Base-by-base conservation (phyloP, 495 filamentous ascomycete genomes). In the Acidomyces sp. region DNA sequence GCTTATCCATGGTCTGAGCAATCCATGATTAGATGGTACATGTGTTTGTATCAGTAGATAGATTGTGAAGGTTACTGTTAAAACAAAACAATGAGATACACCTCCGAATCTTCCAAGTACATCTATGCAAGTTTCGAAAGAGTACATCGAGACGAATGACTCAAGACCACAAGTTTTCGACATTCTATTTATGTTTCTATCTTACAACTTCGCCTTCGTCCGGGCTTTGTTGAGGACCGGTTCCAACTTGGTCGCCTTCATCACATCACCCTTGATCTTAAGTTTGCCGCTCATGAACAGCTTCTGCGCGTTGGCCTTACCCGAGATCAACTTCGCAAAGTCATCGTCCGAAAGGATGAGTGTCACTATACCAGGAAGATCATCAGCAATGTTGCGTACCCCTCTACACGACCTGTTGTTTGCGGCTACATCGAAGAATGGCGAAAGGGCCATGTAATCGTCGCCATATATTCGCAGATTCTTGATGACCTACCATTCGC, bases 161-260 rank as follows among this genome's bases (percentile, higher is more conserved):
- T 29, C n/a, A n/a, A n/a, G n/a, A n/a, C n/a, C n/a, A n/a, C n/a
- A n/a, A n/a, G n/a, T n/a, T n/a, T n/a, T n/a, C n/a, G n/a, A n/a
- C n/a, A n/a, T n/a, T n/a, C n/a, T n/a, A n/a, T n/a, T n/a, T n/a
- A n/a, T n/a, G n/a, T 13, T 63, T 66, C n/a, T n/a, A n/a, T n/a
- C 31, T 16, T 71, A 88, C 63, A 93, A 68, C 69, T 93, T 94
- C 51, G 85, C 75, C 68, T 82, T 85, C 46, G 69, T 73, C 60
- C 80, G 77, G 43, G 85, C 82, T 69, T 86, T 92, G 72, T 86
- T 85, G 46, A 96, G 66, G 56, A 95, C 77, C 38, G 86, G 85
- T 62, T 94, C 85, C 63, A 90, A 78, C 77, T 92, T 94, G 31
- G 90, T 95, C 18, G 90, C 90, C 75, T 92, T 93, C 92, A 96